Conservation (phyloP, 1,284 basidiomycete species). For the Ustilago tritici region DNA sequence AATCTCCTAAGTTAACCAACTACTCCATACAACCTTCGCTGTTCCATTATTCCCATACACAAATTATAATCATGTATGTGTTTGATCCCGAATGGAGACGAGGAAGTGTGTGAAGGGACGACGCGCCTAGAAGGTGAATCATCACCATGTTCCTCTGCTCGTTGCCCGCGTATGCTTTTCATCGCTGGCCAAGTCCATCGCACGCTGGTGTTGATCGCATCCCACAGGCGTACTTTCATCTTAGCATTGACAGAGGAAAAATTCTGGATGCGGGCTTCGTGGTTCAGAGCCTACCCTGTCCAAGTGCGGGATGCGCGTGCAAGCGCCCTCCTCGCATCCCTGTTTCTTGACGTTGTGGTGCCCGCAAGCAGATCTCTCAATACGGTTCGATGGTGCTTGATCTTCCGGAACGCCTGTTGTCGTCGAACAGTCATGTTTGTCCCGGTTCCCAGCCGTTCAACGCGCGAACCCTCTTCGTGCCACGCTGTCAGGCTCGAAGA, state of each 20-base stretch:
- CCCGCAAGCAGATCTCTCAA: not conserved
- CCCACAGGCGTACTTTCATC: not conserved
- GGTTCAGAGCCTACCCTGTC: not conserved
- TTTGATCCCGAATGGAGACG: not conserved
- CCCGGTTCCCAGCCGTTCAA: not conserved
- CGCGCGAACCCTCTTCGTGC: not conserved
- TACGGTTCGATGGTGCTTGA: not conserved
- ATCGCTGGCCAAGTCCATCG: not conserved
- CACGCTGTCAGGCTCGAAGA: not conserved
- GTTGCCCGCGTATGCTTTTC: not conserved
- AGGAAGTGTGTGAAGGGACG: not conserved
- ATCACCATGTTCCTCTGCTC: not conserved
- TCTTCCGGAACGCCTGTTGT: not conserved
- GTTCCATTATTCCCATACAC: not conserved
- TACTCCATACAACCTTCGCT: slow-evolving; percentile 53
- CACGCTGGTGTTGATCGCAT: not conserved
- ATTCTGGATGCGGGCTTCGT: not conserved
- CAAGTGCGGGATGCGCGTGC: not conserved
- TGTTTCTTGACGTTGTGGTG: not conserved
- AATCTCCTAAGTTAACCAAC: slow-evolving; percentile 59
- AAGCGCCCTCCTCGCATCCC: no score
- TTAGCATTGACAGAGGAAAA: not conserved
- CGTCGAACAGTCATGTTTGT: not conserved
- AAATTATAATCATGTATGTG: fast-evolving
- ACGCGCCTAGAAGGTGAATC: slow-evolving; percentile 28